Conservation (phyloP, 1,139 yeast species). For the Debaryomycetaceae sp. region DNA sequence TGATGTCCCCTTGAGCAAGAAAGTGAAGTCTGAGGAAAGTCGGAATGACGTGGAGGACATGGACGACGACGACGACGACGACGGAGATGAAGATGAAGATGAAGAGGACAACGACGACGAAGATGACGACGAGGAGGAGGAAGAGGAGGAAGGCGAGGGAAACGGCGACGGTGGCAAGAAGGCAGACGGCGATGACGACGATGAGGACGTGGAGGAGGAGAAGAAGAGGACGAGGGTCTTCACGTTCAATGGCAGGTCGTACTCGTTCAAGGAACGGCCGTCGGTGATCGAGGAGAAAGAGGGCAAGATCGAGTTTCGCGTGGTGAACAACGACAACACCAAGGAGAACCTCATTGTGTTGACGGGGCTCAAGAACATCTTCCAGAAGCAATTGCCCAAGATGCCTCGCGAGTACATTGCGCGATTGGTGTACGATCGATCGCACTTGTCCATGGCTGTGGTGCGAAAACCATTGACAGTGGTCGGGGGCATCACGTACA, state of each 20-base stretch:
- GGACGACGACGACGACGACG: slow-evolving; percentile 7
- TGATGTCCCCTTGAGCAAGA: slow-evolving; percentile 34
- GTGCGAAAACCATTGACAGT: slow-evolving; percentile 90
- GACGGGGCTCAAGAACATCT: slow-evolving; percentile 92
- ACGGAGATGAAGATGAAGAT: slow-evolving; percentile 8
- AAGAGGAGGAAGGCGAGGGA: slow-evolving; percentile 15
- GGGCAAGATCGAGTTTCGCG: slow-evolving; percentile 89
- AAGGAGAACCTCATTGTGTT: slow-evolving; percentile 84
- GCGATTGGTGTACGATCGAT: slow-evolving; percentile 86
- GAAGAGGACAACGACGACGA: slow-evolving; percentile 15
- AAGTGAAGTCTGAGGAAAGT: slow-evolving; percentile 17
- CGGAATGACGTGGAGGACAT: slow-evolving; percentile 12
- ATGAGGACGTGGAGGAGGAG: slow-evolving; percentile 51
- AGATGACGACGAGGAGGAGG: slow-evolving; percentile 9
- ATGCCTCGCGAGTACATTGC: slow-evolving; percentile 98
- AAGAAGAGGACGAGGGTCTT: slow-evolving; percentile 48
- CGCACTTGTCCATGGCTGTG: slow-evolving; percentile 94
- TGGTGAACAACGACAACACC: slow-evolving; percentile 90
- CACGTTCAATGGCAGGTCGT: slow-evolving; percentile 69
- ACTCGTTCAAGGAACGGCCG: slow-evolving; percentile 86
- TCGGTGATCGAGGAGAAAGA: slow-evolving; percentile 91
- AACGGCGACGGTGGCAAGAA: slow-evolving; percentile 22
- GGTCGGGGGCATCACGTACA: slow-evolving; percentile 95
- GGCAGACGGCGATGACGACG: slow-evolving; percentile 36
- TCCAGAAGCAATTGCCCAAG: slow-evolving; percentile 95